A percentile compares a stretch with the other conserved stretches of the same genome.
phyloP scores from a whole-genome alignment of 495 filamentous ascomycete species.

The Aspergillus conjunctus region DNA sequence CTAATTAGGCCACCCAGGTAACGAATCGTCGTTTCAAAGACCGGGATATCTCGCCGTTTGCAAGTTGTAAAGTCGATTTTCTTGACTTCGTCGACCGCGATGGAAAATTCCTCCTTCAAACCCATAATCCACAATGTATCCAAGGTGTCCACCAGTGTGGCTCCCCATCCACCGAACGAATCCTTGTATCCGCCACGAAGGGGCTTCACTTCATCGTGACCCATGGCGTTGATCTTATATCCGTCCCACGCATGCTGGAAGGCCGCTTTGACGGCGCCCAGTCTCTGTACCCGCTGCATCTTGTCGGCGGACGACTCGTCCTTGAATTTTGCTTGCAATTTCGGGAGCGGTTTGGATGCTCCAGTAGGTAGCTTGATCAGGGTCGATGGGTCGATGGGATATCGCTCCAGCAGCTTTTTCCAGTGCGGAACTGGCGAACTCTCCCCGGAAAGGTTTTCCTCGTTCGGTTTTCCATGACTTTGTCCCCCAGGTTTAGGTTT shows the following conservation, averaged over 20 bases:
- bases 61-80: conserved; percentile 89
- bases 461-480: conserved; percentile 47
- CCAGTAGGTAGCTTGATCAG: conserved; percentile 77
- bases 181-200: conserved; percentile 61
- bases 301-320: conserved; percentile 63
- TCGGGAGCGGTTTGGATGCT: conserved; percentile 66
- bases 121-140: conserved; percentile 98
- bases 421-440: conserved; percentile 58
- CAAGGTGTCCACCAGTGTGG: conserved; percentile 88
- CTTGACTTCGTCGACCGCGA: conserved; percentile 73
- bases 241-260: conserved; percentile 76
- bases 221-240: conserved; percentile 76
- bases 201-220: conserved; percentile 76
- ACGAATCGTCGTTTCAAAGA: conserved; percentile 87
- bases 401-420: conserved; percentile 70
- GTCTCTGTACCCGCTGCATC: conserved; percentile 62
- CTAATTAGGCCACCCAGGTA: conserved; percentile 82
- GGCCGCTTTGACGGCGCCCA: conserved; percentile 62
- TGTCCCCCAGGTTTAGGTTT: conserved; percentile 37
- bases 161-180: conserved; percentile 93
- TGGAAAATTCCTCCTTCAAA: conserved; percentile 83
- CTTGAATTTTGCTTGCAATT: conserved; percentile 72
- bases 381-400: conserved; percentile 66
- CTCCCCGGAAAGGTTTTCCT: conserved; percentile 36
- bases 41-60: conserved; percentile 62